These are phyloP conservation scores for Larix sibirica DNA, from an alignment of 83 land plant species.

Conservation along the genomic window DNA sequence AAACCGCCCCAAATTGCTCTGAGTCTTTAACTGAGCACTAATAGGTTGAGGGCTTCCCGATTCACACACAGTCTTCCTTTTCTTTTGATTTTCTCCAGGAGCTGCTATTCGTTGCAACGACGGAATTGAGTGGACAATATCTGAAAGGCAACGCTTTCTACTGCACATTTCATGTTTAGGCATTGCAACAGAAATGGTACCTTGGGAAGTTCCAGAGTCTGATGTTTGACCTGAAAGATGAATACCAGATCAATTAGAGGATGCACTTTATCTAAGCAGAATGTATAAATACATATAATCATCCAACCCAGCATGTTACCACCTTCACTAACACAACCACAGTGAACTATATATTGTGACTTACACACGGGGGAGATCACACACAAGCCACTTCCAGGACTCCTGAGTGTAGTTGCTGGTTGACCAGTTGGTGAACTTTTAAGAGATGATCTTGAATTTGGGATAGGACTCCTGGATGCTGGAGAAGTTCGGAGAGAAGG, in stretches of 20 bases:
- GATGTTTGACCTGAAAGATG: conserved; percentile 43
- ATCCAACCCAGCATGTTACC: conserved; percentile 2
- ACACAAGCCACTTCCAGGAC: conserved; percentile 25
- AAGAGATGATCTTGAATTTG: conserved; percentile 21
- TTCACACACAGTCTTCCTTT: conserved; percentile 49
- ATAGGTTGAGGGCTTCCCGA: conserved; percentile 13
- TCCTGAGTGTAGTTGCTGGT: conserved; percentile 14
- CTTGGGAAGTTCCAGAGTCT: conserved; percentile 23
- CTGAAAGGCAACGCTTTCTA: conserved; percentile 67
- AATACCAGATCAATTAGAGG: background rate
- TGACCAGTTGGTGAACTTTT: conserved; percentile 25
- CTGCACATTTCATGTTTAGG: conserved; percentile 23
- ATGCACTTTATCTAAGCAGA: background rate
- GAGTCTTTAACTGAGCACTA: conserved; percentile 18
- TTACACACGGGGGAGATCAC: conserved; percentile 41
- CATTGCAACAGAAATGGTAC: conserved; percentile 11
- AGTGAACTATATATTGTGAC: conserved; percentile 19
- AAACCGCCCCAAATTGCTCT: conserved; percentile 21
- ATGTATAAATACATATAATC: background rate
- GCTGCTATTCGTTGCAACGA: conserved; percentile 50
- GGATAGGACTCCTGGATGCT: conserved; percentile 21
- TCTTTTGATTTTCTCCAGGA: conserved; percentile 33
- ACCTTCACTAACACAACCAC: background rate
- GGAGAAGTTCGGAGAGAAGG: conserved; percentile 16
- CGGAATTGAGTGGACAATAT: conserved; percentile 58